These are phyloP conservation scores for Ustilago cynodontis DNA, from an alignment of 1,284 basidiomycete species.

Conservation along the genomic window DNA sequence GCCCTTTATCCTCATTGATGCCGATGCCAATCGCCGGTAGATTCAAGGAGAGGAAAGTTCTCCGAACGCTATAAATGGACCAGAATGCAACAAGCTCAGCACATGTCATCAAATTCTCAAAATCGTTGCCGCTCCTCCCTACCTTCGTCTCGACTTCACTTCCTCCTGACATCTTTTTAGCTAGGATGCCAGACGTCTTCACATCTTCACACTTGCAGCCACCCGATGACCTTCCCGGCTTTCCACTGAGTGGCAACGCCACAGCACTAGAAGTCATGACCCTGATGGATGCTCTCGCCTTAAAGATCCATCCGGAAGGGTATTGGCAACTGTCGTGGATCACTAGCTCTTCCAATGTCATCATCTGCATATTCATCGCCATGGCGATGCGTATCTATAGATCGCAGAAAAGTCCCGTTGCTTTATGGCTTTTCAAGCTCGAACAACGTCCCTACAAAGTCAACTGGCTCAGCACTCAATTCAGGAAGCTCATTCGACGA, in stretches of 20 bases:
- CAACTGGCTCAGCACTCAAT: neutral
- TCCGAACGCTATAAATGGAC: neutral
- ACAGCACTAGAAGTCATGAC: slow-evolving; percentile 22
- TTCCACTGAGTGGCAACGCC: slow-evolving; percentile 16
- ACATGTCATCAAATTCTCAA: neutral
- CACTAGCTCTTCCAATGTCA: slow-evolving; percentile 21
- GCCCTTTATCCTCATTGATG: neutral
- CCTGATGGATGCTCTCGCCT: slow-evolving; percentile 24
- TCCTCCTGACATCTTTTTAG: neutral
- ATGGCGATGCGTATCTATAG: slow-evolving; percentile 25
- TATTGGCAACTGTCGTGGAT: slow-evolving; percentile 30
- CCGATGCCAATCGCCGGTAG: neutral
- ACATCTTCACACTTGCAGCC: neutral
- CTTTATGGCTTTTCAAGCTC: slow-evolving; percentile 33
- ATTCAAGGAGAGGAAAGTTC: neutral
- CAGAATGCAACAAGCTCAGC: neutral
- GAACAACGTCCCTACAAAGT: slow-evolving; percentile 18
- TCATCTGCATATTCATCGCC: slow-evolving; percentile 14
- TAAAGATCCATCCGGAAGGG: slow-evolving; percentile 18
- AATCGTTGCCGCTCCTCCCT: neutral
- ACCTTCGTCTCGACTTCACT: neutral
- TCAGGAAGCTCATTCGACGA: neutral
- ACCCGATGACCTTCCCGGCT: neutral
- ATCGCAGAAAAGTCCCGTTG: slow-evolving; percentile 11
- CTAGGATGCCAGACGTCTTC: neutral